Base-by-base conservation (phyloP, 768 basidiomycete species). In the Termitomyces sp. region DNA sequence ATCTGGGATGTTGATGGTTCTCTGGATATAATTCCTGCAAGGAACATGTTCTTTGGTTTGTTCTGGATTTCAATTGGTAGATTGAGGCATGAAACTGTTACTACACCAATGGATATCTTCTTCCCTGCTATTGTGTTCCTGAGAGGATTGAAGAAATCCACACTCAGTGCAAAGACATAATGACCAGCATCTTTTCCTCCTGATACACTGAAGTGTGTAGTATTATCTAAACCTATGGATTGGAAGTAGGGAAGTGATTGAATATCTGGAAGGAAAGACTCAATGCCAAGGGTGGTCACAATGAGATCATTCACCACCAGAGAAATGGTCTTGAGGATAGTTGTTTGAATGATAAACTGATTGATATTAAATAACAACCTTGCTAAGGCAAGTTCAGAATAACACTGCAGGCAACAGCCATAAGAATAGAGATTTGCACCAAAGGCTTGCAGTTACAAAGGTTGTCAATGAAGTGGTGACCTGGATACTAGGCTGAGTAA, bases 81-180 rank as follows among this genome's bases (percentile, higher is more conserved):
- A 48, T 76, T 76, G 12, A 75, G 54, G 54, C 74, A 75, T 2
- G 66, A 64, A 46, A 77, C 52, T 19, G 69, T 71, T 11, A 75
- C 68, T 0, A 66, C 60, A 3, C 74, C 71, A 8, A 68, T 54
- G 3, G 71, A 75, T 0, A 61, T 53, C 8, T 55, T 59, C 25
- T 70, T 70, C 3, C 72, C 70, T 1, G 61, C 55, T 2, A 52
- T 10, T 14, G 59, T 66, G 59, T 70, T 74, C 0, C 62, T 56
- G 0, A 58, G 57, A 21, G 57, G 57, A 45, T 58, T 58, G 38
- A 61, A 61, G 8, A 64, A 72, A 54, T 79, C 72, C 11, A 72
- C 48, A 23, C 64, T 57, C 0, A 77, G 59, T 0, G 62, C 57
- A 49, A 77, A 76, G 2, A 68, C 21, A 19, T 69, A 72, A 1